These are phyloP conservation scores for Acacia concinna DNA, from an alignment of 331 rosid species.

Conservation along the genomic window DNA sequence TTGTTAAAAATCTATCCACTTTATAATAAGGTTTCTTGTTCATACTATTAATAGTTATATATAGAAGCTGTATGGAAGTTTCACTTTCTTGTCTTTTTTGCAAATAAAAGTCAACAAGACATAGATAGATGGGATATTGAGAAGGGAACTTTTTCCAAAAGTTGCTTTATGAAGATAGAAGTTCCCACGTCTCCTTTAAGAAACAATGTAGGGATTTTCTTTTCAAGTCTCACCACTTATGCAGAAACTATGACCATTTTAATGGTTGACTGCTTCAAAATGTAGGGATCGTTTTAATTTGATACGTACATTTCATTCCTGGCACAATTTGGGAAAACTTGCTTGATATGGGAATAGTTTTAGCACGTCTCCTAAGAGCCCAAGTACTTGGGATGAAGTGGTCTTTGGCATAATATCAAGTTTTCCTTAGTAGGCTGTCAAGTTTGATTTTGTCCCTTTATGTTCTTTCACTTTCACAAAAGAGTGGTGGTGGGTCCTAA, in stretches of 20 bases:
- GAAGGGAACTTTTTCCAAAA: slow-evolving; percentile 68
- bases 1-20: too few species aligned
- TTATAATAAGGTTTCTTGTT: too few species aligned
- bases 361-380: not conserved
- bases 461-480: not conserved
- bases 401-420: not conserved
- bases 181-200: slow-evolving; percentile 77
- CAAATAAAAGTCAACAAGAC: too few species aligned
- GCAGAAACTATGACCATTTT: slow-evolving; percentile 8
- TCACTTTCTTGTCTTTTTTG: too few species aligned
- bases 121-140: slow-evolving; percentile 79
- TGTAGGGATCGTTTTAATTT: not conserved
- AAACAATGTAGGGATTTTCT: slow-evolving; percentile 67
- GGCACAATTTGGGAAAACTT: slow-evolving; percentile 22
- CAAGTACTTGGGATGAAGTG: not conserved
- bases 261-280: slow-evolving; percentile 14
- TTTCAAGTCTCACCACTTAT: not conserved
- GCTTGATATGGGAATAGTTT: not conserved
- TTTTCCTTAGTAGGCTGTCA: not conserved
- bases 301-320: not conserved
- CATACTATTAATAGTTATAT: too few species aligned
- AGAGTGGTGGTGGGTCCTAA: not conserved
- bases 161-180: slow-evolving; percentile 73
- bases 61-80: too few species aligned
- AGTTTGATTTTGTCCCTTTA: not conserved